Percentiles rank a stretch among this genome's conserved stretches.
These are phyloP conservation scores for Pyricularia grisea DNA, from an alignment of 2,329 filamentous ascomycete genomes.

Conservation along the genomic window DNA sequence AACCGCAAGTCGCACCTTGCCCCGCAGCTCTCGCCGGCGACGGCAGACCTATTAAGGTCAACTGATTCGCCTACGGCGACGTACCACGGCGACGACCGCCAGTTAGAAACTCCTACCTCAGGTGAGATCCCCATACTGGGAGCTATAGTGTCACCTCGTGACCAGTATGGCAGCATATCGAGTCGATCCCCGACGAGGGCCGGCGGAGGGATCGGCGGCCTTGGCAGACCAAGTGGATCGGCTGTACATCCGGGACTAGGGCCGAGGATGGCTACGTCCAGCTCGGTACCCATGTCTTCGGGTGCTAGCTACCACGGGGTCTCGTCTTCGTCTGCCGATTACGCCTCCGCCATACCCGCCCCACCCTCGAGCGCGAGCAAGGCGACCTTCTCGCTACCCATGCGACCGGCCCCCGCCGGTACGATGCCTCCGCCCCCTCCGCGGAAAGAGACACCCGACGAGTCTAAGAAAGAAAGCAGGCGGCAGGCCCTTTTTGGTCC, in stretches of 20 bases:
- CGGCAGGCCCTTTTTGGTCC: conserved; percentile 44
- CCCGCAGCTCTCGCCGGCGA: conserved; percentile 68
- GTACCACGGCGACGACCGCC: conserved; percentile 34
- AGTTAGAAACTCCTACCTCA: conserved; percentile 55
- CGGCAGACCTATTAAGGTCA: conserved; percentile 63
- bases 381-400: conserved; percentile 52
- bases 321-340: conserved; percentile 8
- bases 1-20: conserved; percentile 92
- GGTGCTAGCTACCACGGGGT: conserved; percentile 1
- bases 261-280: conserved; percentile 39
- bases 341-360: conserved; percentile 12
- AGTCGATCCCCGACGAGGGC: conserved; percentile 44
- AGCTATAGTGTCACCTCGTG: conserved; percentile 44
- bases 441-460: conserved; percentile 46
- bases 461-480: conserved; percentile 38
- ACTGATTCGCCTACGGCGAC: conserved; percentile 44
- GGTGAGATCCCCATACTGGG: conserved; percentile 62
- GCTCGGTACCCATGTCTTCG: conserved; percentile 38
- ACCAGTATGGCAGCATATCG: conserved; percentile 32
- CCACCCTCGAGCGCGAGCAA: conserved; percentile 32
- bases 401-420: conserved; percentile 51
- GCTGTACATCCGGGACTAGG: conserved; percentile 43
- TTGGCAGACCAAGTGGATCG: conserved; percentile 35
- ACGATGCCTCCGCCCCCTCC: conserved; percentile 48
- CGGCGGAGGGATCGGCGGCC: conserved; percentile 28